phyloP scores from a whole-genome alignment of 2,329 filamentous ascomycete species.

The Exutisphaerella laricina region DNA sequence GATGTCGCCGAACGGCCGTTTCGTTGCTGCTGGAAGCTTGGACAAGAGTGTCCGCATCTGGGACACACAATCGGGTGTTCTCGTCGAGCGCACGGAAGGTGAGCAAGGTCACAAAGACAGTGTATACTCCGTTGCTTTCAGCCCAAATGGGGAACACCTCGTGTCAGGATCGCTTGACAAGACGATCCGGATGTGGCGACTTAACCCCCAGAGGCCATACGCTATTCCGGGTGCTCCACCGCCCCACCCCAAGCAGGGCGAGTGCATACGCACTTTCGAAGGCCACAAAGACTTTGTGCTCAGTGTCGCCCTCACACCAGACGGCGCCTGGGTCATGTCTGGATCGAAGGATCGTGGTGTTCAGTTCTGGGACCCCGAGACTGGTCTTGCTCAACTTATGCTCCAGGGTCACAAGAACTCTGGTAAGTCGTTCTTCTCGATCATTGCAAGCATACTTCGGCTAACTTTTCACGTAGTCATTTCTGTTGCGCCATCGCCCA shows the following conservation, averaged over 20 bases:
- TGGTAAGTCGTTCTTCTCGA: constrained; percentile 42
- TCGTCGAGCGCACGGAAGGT: constrained; percentile 87
- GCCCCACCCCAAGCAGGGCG: constrained; percentile 63
- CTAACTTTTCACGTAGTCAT: constrained; percentile 59
- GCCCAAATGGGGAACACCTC: constrained; percentile 84
- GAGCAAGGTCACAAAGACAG: constrained; percentile 94
- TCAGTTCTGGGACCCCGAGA: constrained; percentile 96
- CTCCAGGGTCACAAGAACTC: constrained; percentile 98
- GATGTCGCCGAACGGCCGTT: constrained; percentile 91
- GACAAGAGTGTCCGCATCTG: constrained; percentile 98
- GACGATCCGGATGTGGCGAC: constrained; percentile 99
- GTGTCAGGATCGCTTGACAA: constrained; percentile 94
- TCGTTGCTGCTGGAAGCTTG: constrained; percentile 87
- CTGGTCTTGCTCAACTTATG: constrained; percentile 93
- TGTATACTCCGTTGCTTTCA: constrained; percentile 94
- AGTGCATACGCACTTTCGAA: constrained; percentile 95
- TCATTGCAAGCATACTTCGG: not conserved
- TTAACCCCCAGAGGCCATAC: constrained; percentile 52
- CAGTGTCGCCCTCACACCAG: constrained; percentile 88
- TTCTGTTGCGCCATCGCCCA: constrained; percentile 89
- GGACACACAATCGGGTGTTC: constrained; percentile 80
- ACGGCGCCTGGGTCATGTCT: constrained; percentile 92
- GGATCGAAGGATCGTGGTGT: constrained; percentile 96
- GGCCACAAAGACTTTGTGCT: constrained; percentile 98
- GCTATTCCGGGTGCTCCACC: constrained; percentile 42